Evolutionary conservation across 1,139 yeast species (phyloP).

Genomic region (Saccharomyces hybrid): DNA sequence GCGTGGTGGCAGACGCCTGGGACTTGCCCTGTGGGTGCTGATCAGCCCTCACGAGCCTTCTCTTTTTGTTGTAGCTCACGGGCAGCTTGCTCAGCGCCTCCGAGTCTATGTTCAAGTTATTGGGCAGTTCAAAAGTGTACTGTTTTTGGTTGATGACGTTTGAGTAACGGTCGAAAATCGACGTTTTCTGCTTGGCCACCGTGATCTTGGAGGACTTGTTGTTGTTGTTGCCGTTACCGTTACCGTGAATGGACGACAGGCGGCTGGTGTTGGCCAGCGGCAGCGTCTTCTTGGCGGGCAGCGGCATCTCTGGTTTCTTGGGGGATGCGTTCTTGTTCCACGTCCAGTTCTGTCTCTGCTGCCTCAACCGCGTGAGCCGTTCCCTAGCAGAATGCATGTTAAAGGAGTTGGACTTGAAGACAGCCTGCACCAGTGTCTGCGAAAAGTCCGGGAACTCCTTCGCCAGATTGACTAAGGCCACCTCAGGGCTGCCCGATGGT

Average conservation of each 20-base stretch:
- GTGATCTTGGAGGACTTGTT: slow-evolving; percentile 38
- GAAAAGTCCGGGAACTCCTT: slow-evolving; percentile 41
- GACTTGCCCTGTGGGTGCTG: slow-evolving; percentile 3
- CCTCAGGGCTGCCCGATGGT: slow-evolving; percentile 5
- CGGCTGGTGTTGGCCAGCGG: background rate
- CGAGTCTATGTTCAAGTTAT: slow-evolving; percentile 9
- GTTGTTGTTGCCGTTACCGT: background rate
- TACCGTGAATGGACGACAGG: slow-evolving; percentile 1
- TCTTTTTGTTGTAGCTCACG: slow-evolving; percentile 15
- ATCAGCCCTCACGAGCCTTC: slow-evolving; percentile 29
- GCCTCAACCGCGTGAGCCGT: slow-evolving; percentile 35
- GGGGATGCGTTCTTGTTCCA: slow-evolving; percentile 9
- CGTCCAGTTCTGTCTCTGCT: slow-evolving; percentile 27
- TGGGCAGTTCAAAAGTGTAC: background rate
- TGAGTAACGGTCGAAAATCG: slow-evolving; percentile 38
- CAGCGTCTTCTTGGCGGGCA: slow-evolving; percentile 4
- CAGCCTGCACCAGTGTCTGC: slow-evolving; percentile 48
- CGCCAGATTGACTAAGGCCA: slow-evolving; percentile 14
- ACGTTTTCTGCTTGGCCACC: slow-evolving; percentile 43
- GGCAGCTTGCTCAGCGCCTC: slow-evolving; percentile 12
- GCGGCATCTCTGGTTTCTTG: slow-evolving; percentile 4
- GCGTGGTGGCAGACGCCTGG: slow-evolving; percentile 7
- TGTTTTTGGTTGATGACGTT: slow-evolving; percentile 22
- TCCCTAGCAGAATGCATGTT: slow-evolving; percentile 48
- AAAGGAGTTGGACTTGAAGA: slow-evolving; percentile 53